phyloP scores from a whole-genome alignment of 805 yeast genomes.

The Starmerella apis region DNA sequence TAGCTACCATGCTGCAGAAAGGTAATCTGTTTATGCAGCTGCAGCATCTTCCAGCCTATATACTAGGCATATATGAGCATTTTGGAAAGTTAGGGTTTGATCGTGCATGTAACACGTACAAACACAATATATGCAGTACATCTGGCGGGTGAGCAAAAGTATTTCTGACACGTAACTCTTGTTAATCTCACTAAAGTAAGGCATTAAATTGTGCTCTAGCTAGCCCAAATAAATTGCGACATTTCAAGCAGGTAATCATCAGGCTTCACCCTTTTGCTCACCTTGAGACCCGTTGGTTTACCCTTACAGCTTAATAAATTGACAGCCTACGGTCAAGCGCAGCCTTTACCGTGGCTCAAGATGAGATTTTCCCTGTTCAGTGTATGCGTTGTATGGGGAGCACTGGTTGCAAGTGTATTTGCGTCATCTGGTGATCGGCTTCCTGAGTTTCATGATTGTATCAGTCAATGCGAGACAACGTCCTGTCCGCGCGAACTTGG shows the following conservation, averaged over 20 bases:
- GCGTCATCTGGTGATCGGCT: slow-evolving; percentile 47
- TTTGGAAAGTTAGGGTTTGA: background rate
- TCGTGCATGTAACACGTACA: background rate
- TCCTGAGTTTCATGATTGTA: slow-evolving; percentile 40
- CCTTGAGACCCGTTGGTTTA: no score
- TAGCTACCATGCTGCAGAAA: background rate
- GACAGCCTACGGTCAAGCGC: no score
- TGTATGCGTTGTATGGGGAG: background rate
- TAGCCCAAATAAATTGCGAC: no score
- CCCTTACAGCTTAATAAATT: background rate
- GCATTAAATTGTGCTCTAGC: no score
- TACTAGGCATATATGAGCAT: no score
- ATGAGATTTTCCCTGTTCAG: background rate
- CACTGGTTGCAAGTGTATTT: background rate
- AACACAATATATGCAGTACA: background rate
- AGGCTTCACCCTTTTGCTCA: no score
- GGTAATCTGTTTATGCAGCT: background rate
- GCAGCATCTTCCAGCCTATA: background rate
- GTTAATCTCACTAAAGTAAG: no score
- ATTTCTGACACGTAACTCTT: no score
- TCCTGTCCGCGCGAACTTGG: slow-evolving; percentile 33
- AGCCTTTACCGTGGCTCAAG: no score
- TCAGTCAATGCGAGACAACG: slow-evolving; percentile 32
- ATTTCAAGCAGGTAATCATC: no score
- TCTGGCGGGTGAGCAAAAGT: no score